Base-by-base conservation (phyloP, 75 land plant species). In the Selaginella moellendorffii region DNA sequence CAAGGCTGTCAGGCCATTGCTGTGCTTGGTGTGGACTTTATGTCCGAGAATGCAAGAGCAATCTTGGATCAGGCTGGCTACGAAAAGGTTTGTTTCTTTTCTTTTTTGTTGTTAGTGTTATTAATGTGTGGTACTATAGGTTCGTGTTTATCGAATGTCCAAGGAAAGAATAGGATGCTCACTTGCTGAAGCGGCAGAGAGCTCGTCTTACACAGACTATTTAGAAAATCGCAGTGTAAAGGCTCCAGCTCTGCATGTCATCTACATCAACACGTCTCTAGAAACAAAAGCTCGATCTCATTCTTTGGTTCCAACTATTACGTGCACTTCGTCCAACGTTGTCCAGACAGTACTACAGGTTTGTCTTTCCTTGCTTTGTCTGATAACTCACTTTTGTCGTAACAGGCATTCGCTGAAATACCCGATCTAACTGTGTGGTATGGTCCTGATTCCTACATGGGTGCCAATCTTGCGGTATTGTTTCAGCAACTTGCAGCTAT, bases 31-130 rank as follows among this genome's bases (percentile, higher is more conserved):
- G 98, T 93, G 24, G 98, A 93, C 65, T 93, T 93, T 72, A 93
- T 93, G 98, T 81, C 98, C 0, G 98, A 93, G 76, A 93, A 93
- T 78, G 98, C 88, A 9, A 84, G 98, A 23, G 96, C 96, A n/a
- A 93, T 93, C 8, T 88, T 93, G 62, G 98, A 93, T 71, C 84
- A 80, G 53, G 96, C 90, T 69, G 90, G 85, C 19, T 84, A 77
- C 75, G 67, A 65, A 36, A 52, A 81, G 82, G 97, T 92, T 23
- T 51, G 67, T 8, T 22, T 29, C 65, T 29, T 19, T 63, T 29
- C 21, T 28, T 20, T 31, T 24, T 14, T 54, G 19, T 26, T 28
- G 17, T 0, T 24, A 65, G 52, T 18, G 5, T 25, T 26, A 10
- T 24, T 65, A 59, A 56, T 24, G 27, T n/a, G n/a, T n/a, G n/a